Percentiles rank a stretch among this genome's conserved stretches.
phyloP scores from a whole-genome alignment of 2,329 filamentous ascomycete species.

The Arthrobotrys iridis region DNA sequence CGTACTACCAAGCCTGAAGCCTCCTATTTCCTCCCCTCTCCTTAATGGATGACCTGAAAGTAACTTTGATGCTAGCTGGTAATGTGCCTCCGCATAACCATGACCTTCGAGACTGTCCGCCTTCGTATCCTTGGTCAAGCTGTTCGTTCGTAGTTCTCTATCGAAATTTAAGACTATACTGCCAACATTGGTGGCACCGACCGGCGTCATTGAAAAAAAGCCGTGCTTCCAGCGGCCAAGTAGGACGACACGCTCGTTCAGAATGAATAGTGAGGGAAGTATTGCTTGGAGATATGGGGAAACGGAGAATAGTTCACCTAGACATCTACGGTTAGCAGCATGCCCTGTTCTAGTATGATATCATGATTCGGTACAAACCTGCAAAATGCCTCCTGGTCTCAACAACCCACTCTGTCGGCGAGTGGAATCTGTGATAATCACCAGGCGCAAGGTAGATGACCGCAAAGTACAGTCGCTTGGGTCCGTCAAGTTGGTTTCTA shows the following conservation, averaged over 20 bases:
- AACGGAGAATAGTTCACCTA: slow-evolving; percentile 86
- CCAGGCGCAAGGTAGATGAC: slow-evolving; percentile 97
- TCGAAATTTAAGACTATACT: slow-evolving; percentile 98
- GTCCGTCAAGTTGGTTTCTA: slow-evolving; percentile 46
- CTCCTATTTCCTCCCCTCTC: slow-evolving; percentile 95
- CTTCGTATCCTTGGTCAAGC: slow-evolving; percentile 87
- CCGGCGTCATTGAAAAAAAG: slow-evolving; percentile 95
- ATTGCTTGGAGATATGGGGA: slow-evolving; percentile 94
- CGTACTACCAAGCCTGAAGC: slow-evolving; percentile 93
- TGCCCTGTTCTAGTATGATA: not conserved
- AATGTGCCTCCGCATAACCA: slow-evolving; percentile 94
- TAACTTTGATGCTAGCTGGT: slow-evolving; percentile 78
- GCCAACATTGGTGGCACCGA: slow-evolving; percentile 96
- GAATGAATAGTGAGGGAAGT: slow-evolving; percentile 90
- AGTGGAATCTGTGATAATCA: slow-evolving; percentile 98
- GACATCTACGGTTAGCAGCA: not conserved
- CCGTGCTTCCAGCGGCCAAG: slow-evolving; percentile 95
- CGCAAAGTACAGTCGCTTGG: slow-evolving; percentile 83
- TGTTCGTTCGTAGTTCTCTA: slow-evolving; percentile 90
- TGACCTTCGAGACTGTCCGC: slow-evolving; percentile 85
- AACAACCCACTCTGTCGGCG: slow-evolving; percentile 92
- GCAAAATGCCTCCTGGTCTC: slow-evolving; percentile 96
- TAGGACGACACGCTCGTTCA: slow-evolving; percentile 95
- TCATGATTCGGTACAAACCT: slow-evolving; percentile 60
- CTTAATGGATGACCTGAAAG: slow-evolving; percentile 84